Percentiles rank a stretch among this genome's conserved stretches.
Conservation (phyloP, 1,284 basidiomycete genomes). For the Cryptococcus sp. region DNA sequence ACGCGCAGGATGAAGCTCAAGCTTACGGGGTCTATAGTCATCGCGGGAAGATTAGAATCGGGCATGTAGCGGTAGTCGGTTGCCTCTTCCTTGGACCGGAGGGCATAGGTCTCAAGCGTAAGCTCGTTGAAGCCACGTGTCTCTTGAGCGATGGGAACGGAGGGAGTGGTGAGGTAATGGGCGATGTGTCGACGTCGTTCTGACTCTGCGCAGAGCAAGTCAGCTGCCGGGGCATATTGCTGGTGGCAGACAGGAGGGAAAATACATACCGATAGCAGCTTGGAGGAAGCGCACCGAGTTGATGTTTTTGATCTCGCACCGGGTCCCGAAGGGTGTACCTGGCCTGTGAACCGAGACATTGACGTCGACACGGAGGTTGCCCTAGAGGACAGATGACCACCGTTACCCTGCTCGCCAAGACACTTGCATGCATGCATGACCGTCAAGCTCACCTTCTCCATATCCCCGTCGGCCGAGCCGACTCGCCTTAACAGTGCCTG, state of each 20-base stretch:
- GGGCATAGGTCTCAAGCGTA: slow-evolving; percentile 70
- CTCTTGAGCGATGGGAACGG: slow-evolving; percentile 60
- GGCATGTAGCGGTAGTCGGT: slow-evolving; percentile 99
- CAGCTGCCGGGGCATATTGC: background rate
- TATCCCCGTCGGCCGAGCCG: slow-evolving; percentile 89
- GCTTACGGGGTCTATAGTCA: slow-evolving; percentile 58
- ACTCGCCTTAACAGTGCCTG: slow-evolving; percentile 78
- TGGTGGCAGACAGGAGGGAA: background rate
- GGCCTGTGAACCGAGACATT: slow-evolving; percentile 82
- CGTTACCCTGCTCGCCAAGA: too few relatives aligned
- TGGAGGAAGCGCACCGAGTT: slow-evolving; percentile 86
- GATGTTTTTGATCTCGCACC: slow-evolving; percentile 97
- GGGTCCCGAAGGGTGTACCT: slow-evolving; percentile 68
- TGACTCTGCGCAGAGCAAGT: slow-evolving; percentile 55
- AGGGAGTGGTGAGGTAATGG: slow-evolving; percentile 32
- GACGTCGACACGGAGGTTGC: slow-evolving; percentile 89
- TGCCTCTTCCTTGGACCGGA: slow-evolving; percentile 88
- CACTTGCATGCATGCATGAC: background rate
- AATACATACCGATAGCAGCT: slow-evolving; percentile 76
- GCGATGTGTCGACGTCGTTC: slow-evolving; percentile 43
- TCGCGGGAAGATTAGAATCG: slow-evolving; percentile 83
- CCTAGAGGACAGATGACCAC: slow-evolving; percentile 54
- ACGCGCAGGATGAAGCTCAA: too few relatives aligned
- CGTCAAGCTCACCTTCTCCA: slow-evolving; percentile 72
- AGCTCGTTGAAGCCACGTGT: slow-evolving; percentile 88